Conservation (phyloP, 202 grass and related monocot genomes). For the Brachypodium distachyon region DNA sequence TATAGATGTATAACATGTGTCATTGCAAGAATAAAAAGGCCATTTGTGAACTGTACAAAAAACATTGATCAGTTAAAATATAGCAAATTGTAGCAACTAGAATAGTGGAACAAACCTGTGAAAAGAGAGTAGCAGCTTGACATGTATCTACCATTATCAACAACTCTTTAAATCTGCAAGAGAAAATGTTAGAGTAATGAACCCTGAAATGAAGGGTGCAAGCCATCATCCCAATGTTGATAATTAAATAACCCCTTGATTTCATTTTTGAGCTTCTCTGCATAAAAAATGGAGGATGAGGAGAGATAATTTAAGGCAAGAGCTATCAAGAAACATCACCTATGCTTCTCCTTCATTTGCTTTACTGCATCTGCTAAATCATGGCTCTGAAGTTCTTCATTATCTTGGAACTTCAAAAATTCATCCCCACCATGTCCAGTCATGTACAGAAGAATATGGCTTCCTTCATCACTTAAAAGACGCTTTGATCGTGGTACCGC, state of each 20-base stretch:
- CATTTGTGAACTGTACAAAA: neutral
- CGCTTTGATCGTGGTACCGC: conserved; percentile 88
- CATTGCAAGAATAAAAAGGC: neutral
- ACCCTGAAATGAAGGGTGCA: conserved; percentile 3
- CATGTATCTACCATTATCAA: conserved; percentile 99
- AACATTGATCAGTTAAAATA: neutral
- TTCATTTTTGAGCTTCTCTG: neutral
- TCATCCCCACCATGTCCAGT: conserved; percentile 97
- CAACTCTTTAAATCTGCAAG: conserved; percentile 89
- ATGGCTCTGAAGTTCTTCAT: conserved; percentile 95
- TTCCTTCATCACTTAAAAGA: conserved; percentile 95
- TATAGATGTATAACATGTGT: neutral
- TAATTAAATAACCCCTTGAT: neutral
- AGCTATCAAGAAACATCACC: conserved; percentile 36
- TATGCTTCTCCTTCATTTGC: conserved; percentile 97
- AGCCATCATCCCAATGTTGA: neutral
- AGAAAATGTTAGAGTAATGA: neutral
- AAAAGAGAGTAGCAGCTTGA: conserved; percentile 97
- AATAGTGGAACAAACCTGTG: conserved; percentile 48
- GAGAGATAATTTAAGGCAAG: neutral
- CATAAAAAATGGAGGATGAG: neutral
- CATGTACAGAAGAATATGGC: conserved; percentile 98
- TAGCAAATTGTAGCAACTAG: neutral
- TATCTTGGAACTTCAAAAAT: conserved; percentile 99
- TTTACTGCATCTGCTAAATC: conserved; percentile 98